phyloP scores from a whole-genome alignment of 768 basidiomycete genomes.

The Tubosaeta sp. region DNA sequence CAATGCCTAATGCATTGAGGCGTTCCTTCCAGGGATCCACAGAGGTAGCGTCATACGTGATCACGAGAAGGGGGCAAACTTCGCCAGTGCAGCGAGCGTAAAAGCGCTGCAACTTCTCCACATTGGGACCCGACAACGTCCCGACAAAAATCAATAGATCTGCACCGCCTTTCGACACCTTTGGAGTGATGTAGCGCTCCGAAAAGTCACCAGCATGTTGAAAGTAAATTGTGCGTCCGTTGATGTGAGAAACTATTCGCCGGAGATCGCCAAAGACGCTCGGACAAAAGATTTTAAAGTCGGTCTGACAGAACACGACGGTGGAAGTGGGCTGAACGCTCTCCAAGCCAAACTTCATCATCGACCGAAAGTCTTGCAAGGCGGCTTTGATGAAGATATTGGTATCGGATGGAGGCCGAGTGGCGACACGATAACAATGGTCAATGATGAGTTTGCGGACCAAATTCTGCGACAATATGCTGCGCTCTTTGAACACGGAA shows the following conservation, averaged over 20 bases:
- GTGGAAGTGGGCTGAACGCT: conserved; percentile 12
- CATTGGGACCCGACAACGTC: conserved; percentile 7
- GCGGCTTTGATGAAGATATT: conserved; percentile 26
- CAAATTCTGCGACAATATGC: conserved; percentile 17
- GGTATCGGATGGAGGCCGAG: conserved; percentile 17
- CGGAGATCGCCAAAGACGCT: conserved; percentile 16
- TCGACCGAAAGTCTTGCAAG: conserved; percentile 23
- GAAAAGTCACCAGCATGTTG: conserved; percentile 15
- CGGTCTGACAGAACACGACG: conserved; percentile 19
- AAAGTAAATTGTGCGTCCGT: conserved; percentile 23
- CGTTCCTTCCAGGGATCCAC: conserved; percentile 8
- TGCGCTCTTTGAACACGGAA: conserved; percentile 17
- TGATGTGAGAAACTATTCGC: conserved; percentile 17
- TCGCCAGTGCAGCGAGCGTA: conserved; percentile 20
- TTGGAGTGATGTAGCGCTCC: conserved; percentile 12
- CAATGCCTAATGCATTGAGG: conserved; percentile 10
- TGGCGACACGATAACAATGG: conserved; percentile 13
- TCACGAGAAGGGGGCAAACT: conserved; percentile 20
- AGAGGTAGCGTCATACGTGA: conserved; percentile 8
- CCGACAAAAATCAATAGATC: conserved; percentile 24
- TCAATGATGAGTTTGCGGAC: conserved; percentile 21
- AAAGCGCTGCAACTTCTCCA: conserved; percentile 7
- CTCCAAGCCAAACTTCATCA: conserved; percentile 25
- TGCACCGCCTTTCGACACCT: conserved; percentile 19
- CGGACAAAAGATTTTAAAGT: conserved; percentile 9